Evolutionary conservation across 2,329 filamentous ascomycete genomes (phyloP).

Genomic region (Exophiala alcalophila): DNA sequence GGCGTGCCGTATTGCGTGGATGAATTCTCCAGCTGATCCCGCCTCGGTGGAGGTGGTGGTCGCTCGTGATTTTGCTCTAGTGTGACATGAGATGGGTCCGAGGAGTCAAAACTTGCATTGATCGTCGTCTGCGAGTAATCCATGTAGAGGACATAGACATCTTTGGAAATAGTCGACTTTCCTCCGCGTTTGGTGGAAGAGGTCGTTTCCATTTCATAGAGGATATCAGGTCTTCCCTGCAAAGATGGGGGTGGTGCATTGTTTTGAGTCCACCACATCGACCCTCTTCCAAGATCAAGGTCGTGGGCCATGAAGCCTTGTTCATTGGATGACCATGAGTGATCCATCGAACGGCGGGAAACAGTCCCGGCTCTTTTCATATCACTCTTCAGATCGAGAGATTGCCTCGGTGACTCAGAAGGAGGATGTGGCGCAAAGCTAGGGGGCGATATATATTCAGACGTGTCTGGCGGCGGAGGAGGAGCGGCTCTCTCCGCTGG

Average conservation of each 20-base stretch:
- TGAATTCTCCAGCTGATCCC: constrained; percentile 87
- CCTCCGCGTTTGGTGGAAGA: constrained; percentile 66
- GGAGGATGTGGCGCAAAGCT: constrained; percentile 41
- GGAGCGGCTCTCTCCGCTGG: constrained; percentile 35
- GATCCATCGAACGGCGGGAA: constrained; percentile 68
- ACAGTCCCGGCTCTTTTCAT: constrained; percentile 52
- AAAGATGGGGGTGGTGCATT: constrained; percentile 77
- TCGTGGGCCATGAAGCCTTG: constrained; percentile 85
- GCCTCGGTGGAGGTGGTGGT: constrained; percentile 75
- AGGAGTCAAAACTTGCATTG: constrained; percentile 72
- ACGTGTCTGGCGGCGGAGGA: constrained; percentile 46
- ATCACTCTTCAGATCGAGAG: constrained; percentile 66
- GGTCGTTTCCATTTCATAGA: constrained; percentile 77
- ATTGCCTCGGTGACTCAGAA: constrained; percentile 53
- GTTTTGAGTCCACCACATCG: constrained; percentile 83
- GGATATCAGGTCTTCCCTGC: constrained; percentile 77
- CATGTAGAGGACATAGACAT: constrained; percentile 83
- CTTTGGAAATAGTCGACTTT: constrained; percentile 69
- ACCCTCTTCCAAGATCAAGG: constrained; percentile 70
- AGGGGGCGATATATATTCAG: constrained; percentile 48
- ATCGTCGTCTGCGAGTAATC: constrained; percentile 96
- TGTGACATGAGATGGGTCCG: constrained; percentile 67
- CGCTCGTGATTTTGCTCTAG: constrained; percentile 84
- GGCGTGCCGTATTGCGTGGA: constrained; percentile 77
- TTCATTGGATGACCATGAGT: constrained; percentile 69